Percentiles rank a stretch among this genome's conserved stretches.
phyloP scores from a whole-genome alignment of 2,329 filamentous ascomycete species.

The Plectosphaerella cucumerina region DNA sequence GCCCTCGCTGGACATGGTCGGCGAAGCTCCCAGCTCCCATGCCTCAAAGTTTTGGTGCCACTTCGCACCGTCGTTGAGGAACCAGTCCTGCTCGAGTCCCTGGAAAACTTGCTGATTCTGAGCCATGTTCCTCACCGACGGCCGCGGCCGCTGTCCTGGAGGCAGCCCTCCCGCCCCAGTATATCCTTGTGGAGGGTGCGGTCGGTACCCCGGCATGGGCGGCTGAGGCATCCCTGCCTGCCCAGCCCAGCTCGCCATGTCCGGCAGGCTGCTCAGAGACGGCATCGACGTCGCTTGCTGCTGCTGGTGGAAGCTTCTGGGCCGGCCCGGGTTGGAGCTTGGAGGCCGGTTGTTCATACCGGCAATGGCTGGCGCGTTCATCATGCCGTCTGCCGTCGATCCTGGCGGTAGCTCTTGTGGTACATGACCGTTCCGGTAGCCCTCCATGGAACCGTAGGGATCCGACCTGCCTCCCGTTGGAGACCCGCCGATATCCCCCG shows the following conservation, averaged over 20 bases:
- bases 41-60: slow-evolving; percentile 56
- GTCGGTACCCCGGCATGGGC: slow-evolving; percentile 20
- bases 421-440: slow-evolving; percentile 15
- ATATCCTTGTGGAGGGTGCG: slow-evolving; percentile 12
- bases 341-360: slow-evolving; percentile 13
- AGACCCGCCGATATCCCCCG: slow-evolving; percentile 17
- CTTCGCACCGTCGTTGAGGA: slow-evolving; percentile 51
- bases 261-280: background rate
- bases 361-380: slow-evolving; percentile 15
- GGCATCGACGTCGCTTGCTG: background rate
- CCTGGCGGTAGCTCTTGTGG: background rate
- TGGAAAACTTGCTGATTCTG: slow-evolving; percentile 25
- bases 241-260: background rate
- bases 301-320: background rate
- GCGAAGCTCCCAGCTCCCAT: slow-evolving; percentile 36
- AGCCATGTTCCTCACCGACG: slow-evolving; percentile 18
- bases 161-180: background rate
- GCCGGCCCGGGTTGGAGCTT: background rate
- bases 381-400: slow-evolving; percentile 20
- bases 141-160: background rate
- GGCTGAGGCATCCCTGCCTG: slow-evolving; percentile 14
- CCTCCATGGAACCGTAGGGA: slow-evolving; percentile 30
- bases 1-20: slow-evolving; percentile 1
- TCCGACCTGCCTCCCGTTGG: slow-evolving; percentile 17
- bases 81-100: slow-evolving; percentile 52